phyloP scores from a whole-genome alignment of 306 rosid genomes.

The Chamaecrista fasciculata region DNA sequence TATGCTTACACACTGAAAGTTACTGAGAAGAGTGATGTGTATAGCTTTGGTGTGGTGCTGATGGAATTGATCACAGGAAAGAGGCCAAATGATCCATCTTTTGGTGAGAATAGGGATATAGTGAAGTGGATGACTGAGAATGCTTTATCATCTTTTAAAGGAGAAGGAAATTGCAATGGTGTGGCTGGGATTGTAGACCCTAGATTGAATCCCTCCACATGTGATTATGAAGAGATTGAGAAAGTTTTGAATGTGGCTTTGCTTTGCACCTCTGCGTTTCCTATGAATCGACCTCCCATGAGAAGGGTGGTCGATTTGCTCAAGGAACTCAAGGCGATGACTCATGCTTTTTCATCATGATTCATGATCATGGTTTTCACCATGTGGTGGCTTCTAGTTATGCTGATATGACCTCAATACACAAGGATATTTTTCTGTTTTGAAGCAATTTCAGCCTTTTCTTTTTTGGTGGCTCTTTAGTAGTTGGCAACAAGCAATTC shows the following conservation, averaged over 20 bases:
- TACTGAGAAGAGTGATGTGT: conserved; percentile 79
- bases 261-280: conserved; percentile 51
- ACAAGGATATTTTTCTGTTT: neutral
- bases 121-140: conserved; percentile 74
- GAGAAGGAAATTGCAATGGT: neutral
- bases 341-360: conserved; percentile 9
- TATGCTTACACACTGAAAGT: conserved; percentile 68
- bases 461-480: neutral
- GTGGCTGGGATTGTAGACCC: conserved; percentile 44
- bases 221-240: conserved; percentile 42
- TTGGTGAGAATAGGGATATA: conserved; percentile 69
- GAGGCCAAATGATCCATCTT: conserved; percentile 68
- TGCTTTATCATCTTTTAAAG: conserved; percentile 29
- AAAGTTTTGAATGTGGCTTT: conserved; percentile 58
- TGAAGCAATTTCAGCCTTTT: neutral
- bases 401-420: neutral
- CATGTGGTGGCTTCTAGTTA: neutral
- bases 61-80: conserved; percentile 72
- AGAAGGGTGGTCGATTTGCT: conserved; percentile 59
- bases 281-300: conserved; percentile 63
- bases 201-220: conserved; percentile 32
- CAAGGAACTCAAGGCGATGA: conserved; percentile 32
- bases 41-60: conserved; percentile 79
- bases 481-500: neutral
- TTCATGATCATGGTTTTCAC: neutral